Evolutionary conservation across 192 early-diverging fungal species (phyloP).

Genomic region (Jimgerdemannia flammicorona): DNA sequence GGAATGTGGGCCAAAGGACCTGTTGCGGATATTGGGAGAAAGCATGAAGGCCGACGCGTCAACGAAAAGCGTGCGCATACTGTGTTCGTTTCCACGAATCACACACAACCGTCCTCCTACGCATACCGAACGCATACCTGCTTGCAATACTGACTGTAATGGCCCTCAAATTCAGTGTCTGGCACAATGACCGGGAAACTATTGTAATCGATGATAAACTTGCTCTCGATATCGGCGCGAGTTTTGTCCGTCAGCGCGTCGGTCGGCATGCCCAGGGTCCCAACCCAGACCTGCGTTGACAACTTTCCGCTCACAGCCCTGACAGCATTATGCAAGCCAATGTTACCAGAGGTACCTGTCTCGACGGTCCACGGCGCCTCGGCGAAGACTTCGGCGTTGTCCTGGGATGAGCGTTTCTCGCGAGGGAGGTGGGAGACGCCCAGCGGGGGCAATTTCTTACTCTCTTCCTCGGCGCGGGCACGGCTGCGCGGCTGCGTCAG

Average conservation of each 20-base stretch:
- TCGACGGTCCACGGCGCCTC: conserved; percentile 63
- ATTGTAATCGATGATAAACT: conserved; percentile 58
- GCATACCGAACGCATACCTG: conserved; percentile 54
- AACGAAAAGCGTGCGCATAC: no score
- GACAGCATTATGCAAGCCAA: conserved; percentile 93
- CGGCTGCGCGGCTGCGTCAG: conserved; percentile 36
- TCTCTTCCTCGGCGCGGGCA: conserved; percentile 10
- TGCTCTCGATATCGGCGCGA: conserved; percentile 51
- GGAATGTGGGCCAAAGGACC: conserved; percentile 96
- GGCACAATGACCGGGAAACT: conserved; percentile 79
- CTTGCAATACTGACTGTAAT: conserved; percentile 94
- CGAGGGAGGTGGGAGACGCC: conserved; percentile 1
- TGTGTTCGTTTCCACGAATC: not conserved
- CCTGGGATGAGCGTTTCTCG: conserved; percentile 23
- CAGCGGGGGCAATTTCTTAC: conserved; percentile 9
- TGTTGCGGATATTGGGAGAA: conserved; percentile 36
- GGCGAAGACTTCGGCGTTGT: conserved; percentile 33
- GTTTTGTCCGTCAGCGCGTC: conserved; percentile 61
- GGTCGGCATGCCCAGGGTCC: conserved; percentile 74
- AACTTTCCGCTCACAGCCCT: conserved; percentile 58
- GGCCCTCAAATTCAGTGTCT: conserved; percentile 82
- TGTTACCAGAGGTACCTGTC: conserved; percentile 78
- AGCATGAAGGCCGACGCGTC: not conserved
- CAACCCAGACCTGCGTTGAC: conserved; percentile 66
- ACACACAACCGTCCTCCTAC: not conserved